These are phyloP conservation scores for Wickerhamiella sorbophila DNA, from an alignment of 805 yeast species.

Conservation along the genomic window DNA sequence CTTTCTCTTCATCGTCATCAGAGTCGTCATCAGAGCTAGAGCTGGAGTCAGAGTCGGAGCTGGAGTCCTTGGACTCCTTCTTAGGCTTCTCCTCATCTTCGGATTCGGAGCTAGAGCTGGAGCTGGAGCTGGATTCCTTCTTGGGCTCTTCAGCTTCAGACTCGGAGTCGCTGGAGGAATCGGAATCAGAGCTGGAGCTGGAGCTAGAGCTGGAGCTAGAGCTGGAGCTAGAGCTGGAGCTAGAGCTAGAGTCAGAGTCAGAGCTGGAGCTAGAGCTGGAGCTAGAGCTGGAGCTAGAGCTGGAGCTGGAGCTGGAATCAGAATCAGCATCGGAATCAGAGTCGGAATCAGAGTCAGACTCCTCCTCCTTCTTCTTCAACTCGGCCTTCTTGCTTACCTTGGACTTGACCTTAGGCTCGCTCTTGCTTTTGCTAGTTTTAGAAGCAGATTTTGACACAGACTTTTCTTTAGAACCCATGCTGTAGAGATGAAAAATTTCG, in stretches of 20 bases:
- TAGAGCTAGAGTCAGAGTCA: constrained; percentile 18
- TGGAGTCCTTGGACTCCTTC: constrained; percentile 19
- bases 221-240: constrained; percentile 23
- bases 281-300: constrained; percentile 23
- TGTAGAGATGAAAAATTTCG: constrained; percentile 1
- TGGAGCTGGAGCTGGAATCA: constrained; percentile 7
- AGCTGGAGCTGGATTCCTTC: too few relatives aligned
- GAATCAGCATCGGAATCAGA: constrained; percentile 18
- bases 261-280: constrained; percentile 20
- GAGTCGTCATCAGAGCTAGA: constrained; percentile 21
- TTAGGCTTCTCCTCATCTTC: constrained; percentile 24
- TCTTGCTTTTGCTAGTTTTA: neutral
- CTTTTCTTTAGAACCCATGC: constrained; percentile 6
- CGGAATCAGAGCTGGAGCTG: constrained; percentile 21
- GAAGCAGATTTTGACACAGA: neutral
- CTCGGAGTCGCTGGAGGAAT: constrained; percentile 15
- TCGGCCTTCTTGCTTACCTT: constrained; percentile 11
- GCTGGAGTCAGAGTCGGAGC: constrained; percentile 16
- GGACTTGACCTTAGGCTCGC: constrained; percentile 17
- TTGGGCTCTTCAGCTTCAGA: constrained; percentile 10
- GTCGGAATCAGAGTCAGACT: constrained; percentile 15
- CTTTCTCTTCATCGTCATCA: constrained; percentile 16
- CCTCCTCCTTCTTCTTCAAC: constrained; percentile 8
- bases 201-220: constrained; percentile 21
- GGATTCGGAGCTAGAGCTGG: constrained; percentile 19